Base-by-base conservation (phyloP, 768 basidiomycete genomes). In the Lactifluus echinatus region DNA sequence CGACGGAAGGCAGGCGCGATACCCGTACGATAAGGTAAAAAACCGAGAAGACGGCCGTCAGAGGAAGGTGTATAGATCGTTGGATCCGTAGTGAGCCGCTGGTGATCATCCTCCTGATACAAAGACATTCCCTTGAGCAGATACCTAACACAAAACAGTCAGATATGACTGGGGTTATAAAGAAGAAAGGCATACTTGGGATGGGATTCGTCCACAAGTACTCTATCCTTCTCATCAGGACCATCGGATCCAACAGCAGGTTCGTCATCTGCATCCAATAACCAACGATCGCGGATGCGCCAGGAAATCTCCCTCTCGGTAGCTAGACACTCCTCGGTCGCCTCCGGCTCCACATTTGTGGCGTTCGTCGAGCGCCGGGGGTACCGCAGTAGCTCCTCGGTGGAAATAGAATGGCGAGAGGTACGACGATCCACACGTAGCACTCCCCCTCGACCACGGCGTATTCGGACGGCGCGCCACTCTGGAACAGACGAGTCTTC, bases 361-460 rank as follows among this genome's bases (percentile, higher is more conserved):
- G 23, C 66, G 65, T 15, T 61, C 62, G 53, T 64, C 37, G 45
- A 49, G 29, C 31, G 50, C 40, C 42, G 55, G 45, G 63, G 58
- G 28, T 57, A 53, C 3, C 57, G 56, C 44, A 62, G 50, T 46
- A 51, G 5, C 8, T 58, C 63, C 1, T 56, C 58, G 34, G 10
- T 33, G 33, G 56, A 24, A 42, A 58, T 23, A 56, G 64, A 24
- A 46, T 53, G 23, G 19, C 51, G 57, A 39, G 54, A 67, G 64
- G 14, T 39, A 21, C 85, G 80, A 48, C 95, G 80, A 71, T 96
- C 93, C 17, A 95, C 64, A 60, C 83, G 74, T 14, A 84, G 67
- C 28, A 89, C 80, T 3, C 94, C 94, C 33, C 88, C 89, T 53
- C 95, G 88, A 1, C 93, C 93, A 55, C 79, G 70, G 8, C 95